These are phyloP conservation scores for Tagetes patula DNA, from an alignment of 129 eudicot species.

Conservation along the genomic window DNA sequence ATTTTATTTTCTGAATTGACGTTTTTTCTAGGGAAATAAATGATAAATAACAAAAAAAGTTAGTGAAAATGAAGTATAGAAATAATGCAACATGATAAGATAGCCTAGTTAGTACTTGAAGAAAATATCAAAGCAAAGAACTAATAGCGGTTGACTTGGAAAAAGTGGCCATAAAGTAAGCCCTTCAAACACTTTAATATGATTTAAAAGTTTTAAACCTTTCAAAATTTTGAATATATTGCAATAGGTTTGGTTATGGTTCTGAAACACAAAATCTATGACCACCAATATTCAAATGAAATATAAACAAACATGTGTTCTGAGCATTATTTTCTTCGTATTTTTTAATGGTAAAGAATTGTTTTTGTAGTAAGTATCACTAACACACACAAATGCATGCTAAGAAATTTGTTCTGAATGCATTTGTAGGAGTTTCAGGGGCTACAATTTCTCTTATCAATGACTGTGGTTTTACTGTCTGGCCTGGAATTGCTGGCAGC, in stretches of 20 bases:
- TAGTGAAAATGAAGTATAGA: background rate
- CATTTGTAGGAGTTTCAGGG: slow-evolving; percentile 37
- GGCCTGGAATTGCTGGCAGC: slow-evolving; percentile 48
- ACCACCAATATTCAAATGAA: background rate
- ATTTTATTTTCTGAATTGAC: background rate
- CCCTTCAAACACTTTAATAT: background rate
- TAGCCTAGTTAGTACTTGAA: no score
- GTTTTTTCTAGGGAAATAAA: background rate
- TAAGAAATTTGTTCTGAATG: background rate
- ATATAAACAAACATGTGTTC: background rate
- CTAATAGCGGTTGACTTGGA: background rate
- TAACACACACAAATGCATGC: background rate
- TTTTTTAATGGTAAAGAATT: slow-evolving; percentile 8
- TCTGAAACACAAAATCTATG: background rate
- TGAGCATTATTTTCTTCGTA: slow-evolving; percentile 14
- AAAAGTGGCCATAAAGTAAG: background rate
- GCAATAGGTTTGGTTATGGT: background rate
- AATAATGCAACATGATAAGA: background rate
- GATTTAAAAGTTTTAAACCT: background rate
- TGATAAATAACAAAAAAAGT: background rate
- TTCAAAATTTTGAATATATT: background rate
- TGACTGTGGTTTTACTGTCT: slow-evolving; percentile 47
- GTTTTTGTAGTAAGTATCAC: background rate
- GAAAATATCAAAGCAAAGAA: no score
- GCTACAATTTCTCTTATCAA: slow-evolving; percentile 48